Evolutionary conservation across 139 green algal genomes (phyloP).

Genomic region (Desmodesmus armatus): DNA sequence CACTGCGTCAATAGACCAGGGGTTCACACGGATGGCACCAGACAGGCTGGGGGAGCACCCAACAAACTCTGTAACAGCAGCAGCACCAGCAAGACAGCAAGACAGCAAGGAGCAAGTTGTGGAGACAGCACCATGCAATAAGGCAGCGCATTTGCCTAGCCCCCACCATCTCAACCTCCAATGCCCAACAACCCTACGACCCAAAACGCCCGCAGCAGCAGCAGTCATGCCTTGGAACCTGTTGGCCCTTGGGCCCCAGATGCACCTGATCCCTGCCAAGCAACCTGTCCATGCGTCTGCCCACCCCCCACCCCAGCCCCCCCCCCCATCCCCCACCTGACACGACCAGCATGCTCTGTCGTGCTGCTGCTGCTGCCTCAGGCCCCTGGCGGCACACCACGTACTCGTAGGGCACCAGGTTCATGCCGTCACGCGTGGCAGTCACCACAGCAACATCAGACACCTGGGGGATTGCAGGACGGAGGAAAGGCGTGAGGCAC

Average conservation of each 20-base stretch:
- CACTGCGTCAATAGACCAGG: conserved; percentile 93
- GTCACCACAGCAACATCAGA: conserved; percentile 93
- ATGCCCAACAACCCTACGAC: neutral
- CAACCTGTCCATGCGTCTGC: too few species aligned
- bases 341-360: conserved; percentile 87
- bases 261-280: too few species aligned
- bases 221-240: too few species aligned
- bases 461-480: conserved; percentile 54
- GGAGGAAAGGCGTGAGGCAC: too few species aligned
- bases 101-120: too few species aligned
- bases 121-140: too few species aligned
- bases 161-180: too few species aligned
- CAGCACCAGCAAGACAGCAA: too few species aligned
- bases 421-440: conserved; percentile 96
- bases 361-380: neutral
- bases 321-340: conserved; percentile 69
- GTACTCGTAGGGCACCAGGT: conserved; percentile 99
- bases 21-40: conserved; percentile 97
- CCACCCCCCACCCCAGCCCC: too few species aligned
- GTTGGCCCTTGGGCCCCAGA: neutral
- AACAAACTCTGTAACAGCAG: conserved; percentile 98
- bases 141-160: too few species aligned
- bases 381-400: conserved; percentile 93
- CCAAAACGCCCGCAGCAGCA: neutral
- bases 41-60: conserved; percentile 94